These are phyloP conservation scores for Apiospora pterosperma DNA, from an alignment of 2,329 filamentous ascomycete species.

Conservation along the genomic window DNA sequence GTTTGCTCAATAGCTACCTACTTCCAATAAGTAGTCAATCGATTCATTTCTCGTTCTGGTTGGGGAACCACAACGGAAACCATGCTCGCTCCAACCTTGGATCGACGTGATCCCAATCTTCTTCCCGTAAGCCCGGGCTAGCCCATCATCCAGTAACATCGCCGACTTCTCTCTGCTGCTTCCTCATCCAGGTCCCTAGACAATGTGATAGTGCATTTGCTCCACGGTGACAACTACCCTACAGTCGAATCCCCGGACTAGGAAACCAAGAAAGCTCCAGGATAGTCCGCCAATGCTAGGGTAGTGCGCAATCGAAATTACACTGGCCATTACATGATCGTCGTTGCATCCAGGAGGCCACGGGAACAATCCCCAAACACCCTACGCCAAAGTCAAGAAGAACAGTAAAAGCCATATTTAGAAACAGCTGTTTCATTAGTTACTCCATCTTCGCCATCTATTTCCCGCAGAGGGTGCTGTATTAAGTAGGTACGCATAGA, in stretches of 20 bases:
- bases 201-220: background rate
- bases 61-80: background rate
- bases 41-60: background rate
- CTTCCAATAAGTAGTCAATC: background rate
- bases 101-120: background rate
- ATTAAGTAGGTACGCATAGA: background rate
- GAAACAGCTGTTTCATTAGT: background rate
- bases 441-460: background rate
- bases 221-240: background rate
- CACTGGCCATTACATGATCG: background rate
- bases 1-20: background rate
- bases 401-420: too few relatives aligned
- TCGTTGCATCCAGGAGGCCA: background rate
- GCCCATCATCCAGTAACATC: background rate
- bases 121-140: background rate
- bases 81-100: background rate
- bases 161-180: background rate
- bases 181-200: background rate
- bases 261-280: background rate
- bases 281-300: background rate
- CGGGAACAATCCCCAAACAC: background rate
- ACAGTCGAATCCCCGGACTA: background rate
- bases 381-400: background rate
- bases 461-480: background rate
- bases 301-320: slow-evolving; percentile 2